phyloP scores from a whole-genome alignment of 441 rosid genomes.

The Flueggea neowawraea region DNA sequence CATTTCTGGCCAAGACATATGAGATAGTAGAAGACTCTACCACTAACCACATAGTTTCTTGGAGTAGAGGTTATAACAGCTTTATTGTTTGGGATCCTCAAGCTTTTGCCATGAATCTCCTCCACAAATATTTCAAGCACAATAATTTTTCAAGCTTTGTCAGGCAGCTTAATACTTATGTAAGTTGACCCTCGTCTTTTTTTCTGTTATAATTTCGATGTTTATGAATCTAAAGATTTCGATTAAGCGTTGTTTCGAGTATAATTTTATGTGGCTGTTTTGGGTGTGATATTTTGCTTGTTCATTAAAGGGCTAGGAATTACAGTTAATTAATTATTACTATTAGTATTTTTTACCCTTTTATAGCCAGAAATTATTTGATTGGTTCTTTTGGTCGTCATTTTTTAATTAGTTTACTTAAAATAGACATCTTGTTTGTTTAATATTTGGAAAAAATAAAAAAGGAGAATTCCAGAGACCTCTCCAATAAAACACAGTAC shows the following conservation, averaged over 20 bases:
- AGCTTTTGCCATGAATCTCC: slow-evolving; percentile 47
- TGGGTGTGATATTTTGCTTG: not conserved
- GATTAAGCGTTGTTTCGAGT: not conserved
- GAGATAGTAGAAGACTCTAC: slow-evolving; percentile 60
- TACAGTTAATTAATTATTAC: not conserved
- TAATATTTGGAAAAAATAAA: slow-evolving; percentile 14
- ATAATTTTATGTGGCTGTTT: slow-evolving; percentile 5
- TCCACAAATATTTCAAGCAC: slow-evolving; percentile 79
- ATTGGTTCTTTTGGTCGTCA: slow-evolving; percentile 1
- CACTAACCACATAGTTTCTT: slow-evolving; percentile 60
- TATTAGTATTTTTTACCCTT: not conserved
- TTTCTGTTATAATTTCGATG: not conserved
- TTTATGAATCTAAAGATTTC: not conserved
- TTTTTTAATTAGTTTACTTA: slow-evolving; percentile 12
- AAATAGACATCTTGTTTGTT: slow-evolving; percentile 17
- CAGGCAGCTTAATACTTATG: slow-evolving; percentile 87
- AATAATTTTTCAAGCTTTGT: slow-evolving; percentile 84
- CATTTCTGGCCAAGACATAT: slow-evolving; percentile 71
- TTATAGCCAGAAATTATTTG: slow-evolving; percentile 4
- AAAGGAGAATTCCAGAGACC: slow-evolving; percentile 8
- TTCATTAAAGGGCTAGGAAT: slow-evolving; percentile 12
- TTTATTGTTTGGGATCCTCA: slow-evolving; percentile 79
- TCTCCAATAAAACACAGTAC: not conserved
- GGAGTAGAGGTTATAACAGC: slow-evolving; percentile 65
- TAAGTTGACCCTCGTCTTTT: slow-evolving; percentile 22